Conservation (phyloP, 2,329 filamentous ascomycete species). For the Sporothrix phasma region DNA sequence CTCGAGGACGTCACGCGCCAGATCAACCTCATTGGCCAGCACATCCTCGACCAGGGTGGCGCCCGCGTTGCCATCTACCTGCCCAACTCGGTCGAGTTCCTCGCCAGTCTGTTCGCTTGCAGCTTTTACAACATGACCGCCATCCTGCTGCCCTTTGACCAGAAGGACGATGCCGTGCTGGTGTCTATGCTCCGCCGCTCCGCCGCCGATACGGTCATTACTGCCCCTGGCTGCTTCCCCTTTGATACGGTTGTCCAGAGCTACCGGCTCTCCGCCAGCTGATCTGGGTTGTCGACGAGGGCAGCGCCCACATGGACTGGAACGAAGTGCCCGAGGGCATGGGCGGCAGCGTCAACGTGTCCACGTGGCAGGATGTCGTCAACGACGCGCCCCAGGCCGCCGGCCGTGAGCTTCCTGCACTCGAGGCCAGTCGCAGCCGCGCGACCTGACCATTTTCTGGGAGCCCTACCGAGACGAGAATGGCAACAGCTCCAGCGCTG, state of each 20-base stretch:
- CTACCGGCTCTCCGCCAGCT: slow-evolving; percentile 61
- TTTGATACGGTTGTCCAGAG: slow-evolving; percentile 60
- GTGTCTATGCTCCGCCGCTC: slow-evolving; percentile 62
- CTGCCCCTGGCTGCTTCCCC: slow-evolving; percentile 77
- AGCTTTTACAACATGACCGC: slow-evolving; percentile 80
- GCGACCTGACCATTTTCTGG: slow-evolving; percentile 59
- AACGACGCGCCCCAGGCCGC: slow-evolving; percentile 54
- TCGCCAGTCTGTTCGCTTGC: slow-evolving; percentile 74
- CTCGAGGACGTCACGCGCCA: slow-evolving; percentile 67
- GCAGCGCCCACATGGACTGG: slow-evolving; percentile 91
- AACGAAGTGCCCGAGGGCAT: slow-evolving; percentile 73
- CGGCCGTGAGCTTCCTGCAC: slow-evolving; percentile 53
- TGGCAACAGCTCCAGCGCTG: slow-evolving; percentile 28
- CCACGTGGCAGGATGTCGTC: slow-evolving; percentile 88
- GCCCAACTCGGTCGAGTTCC: slow-evolving; percentile 83
- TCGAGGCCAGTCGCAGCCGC: slow-evolving; percentile 43
- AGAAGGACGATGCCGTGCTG: slow-evolving; percentile 53
- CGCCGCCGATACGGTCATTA: slow-evolving; percentile 71
- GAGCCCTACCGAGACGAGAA: slow-evolving; percentile 24
- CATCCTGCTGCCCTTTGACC: slow-evolving; percentile 76
- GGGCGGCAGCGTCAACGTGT: slow-evolving; percentile 64
- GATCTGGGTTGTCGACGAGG: slow-evolving; percentile 87
- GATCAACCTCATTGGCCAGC: slow-evolving; percentile 76
- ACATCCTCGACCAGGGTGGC: slow-evolving; percentile 60
- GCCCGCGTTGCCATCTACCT: slow-evolving; percentile 81